These are phyloP conservation scores for Astrothelium subdiscretum DNA, from an alignment of 495 filamentous ascomycete species.

Conservation along the genomic window DNA sequence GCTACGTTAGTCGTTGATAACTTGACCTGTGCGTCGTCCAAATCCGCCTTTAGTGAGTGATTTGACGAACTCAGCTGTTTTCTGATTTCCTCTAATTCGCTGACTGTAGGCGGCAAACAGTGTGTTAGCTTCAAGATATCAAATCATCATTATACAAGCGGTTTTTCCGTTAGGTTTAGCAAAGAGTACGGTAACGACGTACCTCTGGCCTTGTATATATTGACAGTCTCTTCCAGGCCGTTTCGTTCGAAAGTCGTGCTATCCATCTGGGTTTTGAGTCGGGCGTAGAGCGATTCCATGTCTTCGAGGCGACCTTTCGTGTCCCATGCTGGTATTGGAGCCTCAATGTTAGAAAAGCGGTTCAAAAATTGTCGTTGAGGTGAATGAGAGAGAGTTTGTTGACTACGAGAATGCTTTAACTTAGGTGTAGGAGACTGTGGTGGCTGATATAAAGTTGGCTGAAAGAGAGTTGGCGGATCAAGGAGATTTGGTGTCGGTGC, in stretches of 20 bases:
- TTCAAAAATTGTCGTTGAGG: slow-evolving; percentile 3
- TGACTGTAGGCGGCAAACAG: slow-evolving; percentile 39
- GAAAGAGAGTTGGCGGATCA: background rate
- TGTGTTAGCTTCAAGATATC: slow-evolving; percentile 4
- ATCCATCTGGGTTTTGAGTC: slow-evolving; percentile 51
- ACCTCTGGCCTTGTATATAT: slow-evolving; percentile 64
- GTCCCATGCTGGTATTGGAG: slow-evolving; percentile 50
- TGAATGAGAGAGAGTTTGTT: background rate
- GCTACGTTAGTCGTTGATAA: slow-evolving; percentile 30
- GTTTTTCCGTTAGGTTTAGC: background rate
- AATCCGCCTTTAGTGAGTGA: slow-evolving; percentile 41
- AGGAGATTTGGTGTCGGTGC: slow-evolving; percentile 2
- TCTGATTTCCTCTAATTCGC: slow-evolving; percentile 51
- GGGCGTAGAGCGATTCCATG: slow-evolving; percentile 51
- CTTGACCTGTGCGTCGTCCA: slow-evolving; percentile 44
- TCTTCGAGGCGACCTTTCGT: slow-evolving; percentile 51
- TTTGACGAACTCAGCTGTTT: slow-evolving; percentile 47
- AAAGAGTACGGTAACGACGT: slow-evolving; percentile 22
- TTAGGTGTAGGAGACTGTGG: background rate
- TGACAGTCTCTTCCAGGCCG: slow-evolving; percentile 54
- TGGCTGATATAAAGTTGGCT: background rate
- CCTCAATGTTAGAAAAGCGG: slow-evolving; percentile 5
- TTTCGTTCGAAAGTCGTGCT: slow-evolving; percentile 48
- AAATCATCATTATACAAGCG: background rate
- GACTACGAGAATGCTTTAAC: background rate